Percentiles rank a stretch among this genome's conserved stretches.
Conservation (phyloP, 2,329 filamentous ascomycete genomes). For the Penicillium brasilianum region DNA sequence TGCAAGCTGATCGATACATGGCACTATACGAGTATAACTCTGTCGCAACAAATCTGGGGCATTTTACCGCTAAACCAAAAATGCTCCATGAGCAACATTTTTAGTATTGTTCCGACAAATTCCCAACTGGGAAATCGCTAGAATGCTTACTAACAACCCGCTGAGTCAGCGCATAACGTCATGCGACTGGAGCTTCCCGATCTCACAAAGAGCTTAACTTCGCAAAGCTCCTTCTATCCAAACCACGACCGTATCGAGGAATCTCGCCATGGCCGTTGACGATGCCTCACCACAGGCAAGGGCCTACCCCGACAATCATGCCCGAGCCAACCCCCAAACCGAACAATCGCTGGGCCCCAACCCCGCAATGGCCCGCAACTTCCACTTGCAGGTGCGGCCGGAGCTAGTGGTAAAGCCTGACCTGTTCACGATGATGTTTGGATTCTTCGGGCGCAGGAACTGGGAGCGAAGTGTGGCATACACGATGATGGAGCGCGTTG, state of each 20-base stretch:
- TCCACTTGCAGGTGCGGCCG: slow-evolving; percentile 29
- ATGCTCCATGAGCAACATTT: too few relatives aligned
- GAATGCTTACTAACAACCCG: slow-evolving; percentile 4
- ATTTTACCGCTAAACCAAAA: too few relatives aligned
- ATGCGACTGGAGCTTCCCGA: slow-evolving; percentile 2
- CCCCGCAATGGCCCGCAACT: slow-evolving; percentile 23
- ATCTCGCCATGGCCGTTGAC: slow-evolving; percentile 24
- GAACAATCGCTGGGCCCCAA: slow-evolving; percentile 12
- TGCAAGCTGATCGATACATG: too few relatives aligned
- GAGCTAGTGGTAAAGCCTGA: slow-evolving; percentile 34
- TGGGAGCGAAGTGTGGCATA: slow-evolving; percentile 25
- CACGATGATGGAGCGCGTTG: slow-evolving; percentile 23
- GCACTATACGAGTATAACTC: too few relatives aligned
- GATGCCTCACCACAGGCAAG: slow-evolving; percentile 29
- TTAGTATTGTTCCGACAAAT: too few relatives aligned
- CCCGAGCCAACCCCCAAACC: slow-evolving; percentile 9
- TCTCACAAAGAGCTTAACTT: neutral
- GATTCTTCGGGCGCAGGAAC: slow-evolving; percentile 30
- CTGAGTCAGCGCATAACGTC: slow-evolving; percentile 26
- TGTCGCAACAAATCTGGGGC: too few relatives aligned
- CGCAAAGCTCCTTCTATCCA: neutral
- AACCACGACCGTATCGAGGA: neutral
- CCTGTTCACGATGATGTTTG: slow-evolving; percentile 34
- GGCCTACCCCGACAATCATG: slow-evolving; percentile 1
- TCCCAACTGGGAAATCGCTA: too few relatives aligned